Conservation (phyloP, 805 yeast species). For the Candida corydali region DNA sequence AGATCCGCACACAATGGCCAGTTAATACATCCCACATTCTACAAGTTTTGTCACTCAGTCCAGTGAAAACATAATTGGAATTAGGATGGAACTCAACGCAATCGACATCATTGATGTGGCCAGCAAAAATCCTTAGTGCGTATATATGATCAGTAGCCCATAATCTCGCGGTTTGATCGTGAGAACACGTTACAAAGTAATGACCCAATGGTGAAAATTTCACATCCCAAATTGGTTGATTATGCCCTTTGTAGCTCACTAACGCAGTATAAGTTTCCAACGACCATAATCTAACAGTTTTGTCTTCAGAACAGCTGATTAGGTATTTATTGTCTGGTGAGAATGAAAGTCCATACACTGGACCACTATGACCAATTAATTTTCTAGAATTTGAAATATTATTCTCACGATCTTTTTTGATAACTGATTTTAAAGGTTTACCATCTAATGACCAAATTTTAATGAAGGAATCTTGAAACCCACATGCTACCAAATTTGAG, state of each 20-base stretch:
- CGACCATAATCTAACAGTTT: constrained; percentile 91
- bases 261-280: constrained; percentile 83
- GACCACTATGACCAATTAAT: constrained; percentile 89
- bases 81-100: constrained; percentile 95
- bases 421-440: constrained; percentile 63
- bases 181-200: constrained; percentile 96
- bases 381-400: constrained; percentile 45
- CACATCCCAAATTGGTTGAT: constrained; percentile 97
- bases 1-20: constrained; percentile 87
- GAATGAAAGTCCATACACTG: constrained; percentile 86
- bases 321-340: constrained; percentile 85
- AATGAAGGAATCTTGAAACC: constrained; percentile 88
- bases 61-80: constrained; percentile 90
- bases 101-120: constrained; percentile 95
- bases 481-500: constrained; percentile 84
- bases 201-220: constrained; percentile 93
- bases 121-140: constrained; percentile 94
- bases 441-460: constrained; percentile 95
- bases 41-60: constrained; percentile 91
- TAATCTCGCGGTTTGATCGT: constrained; percentile 93
- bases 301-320: constrained; percentile 84
- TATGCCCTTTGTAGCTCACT: constrained; percentile 94
- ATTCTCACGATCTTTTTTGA: constrained; percentile 52
- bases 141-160: constrained; percentile 99
- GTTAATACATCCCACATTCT: constrained; percentile 96